Evolutionary conservation across 768 basidiomycete species (phyloP).

Genomic region (Mycena haematopus): DNA sequence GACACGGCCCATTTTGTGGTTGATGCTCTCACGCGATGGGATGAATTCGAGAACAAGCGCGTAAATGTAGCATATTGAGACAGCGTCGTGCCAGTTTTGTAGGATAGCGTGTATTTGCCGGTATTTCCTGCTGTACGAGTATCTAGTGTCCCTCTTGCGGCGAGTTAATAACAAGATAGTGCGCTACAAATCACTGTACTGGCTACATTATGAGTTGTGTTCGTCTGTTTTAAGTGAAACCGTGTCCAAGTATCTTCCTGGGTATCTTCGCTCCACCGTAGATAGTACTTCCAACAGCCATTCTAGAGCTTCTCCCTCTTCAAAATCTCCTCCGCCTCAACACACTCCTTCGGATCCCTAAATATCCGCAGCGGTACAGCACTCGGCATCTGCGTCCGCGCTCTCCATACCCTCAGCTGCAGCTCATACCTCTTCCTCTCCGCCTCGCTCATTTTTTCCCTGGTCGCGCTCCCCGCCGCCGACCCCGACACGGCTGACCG

Average conservation of each 20-base stretch:
- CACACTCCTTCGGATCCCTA: slow-evolving; percentile 70
- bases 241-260: too few species aligned
- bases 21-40: slow-evolving; percentile 35
- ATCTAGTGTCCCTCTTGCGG: too few species aligned
- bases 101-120: too few species aligned
- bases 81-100: neutral
- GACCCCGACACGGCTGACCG: neutral
- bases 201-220: too few species aligned
- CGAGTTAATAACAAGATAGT: too few species aligned
- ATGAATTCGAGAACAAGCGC: neutral
- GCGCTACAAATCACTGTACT: too few species aligned
- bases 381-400: slow-evolving; percentile 62
- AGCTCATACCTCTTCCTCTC: slow-evolving; percentile 64
- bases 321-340: slow-evolving; percentile 60
- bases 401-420: slow-evolving; percentile 69
- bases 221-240: too few species aligned
- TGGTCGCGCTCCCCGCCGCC: neutral
- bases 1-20: slow-evolving; percentile 64
- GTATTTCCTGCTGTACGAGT: too few species aligned
- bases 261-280: too few species aligned
- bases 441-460: slow-evolving; percentile 47
- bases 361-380: slow-evolving; percentile 71
- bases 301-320: slow-evolving; percentile 31
- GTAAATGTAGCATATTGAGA: neutral
- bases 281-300: too few species aligned